These are phyloP conservation scores for Sabuloglossum arenarium DNA, from an alignment of 495 filamentous ascomycete genomes.

Conservation along the genomic window DNA sequence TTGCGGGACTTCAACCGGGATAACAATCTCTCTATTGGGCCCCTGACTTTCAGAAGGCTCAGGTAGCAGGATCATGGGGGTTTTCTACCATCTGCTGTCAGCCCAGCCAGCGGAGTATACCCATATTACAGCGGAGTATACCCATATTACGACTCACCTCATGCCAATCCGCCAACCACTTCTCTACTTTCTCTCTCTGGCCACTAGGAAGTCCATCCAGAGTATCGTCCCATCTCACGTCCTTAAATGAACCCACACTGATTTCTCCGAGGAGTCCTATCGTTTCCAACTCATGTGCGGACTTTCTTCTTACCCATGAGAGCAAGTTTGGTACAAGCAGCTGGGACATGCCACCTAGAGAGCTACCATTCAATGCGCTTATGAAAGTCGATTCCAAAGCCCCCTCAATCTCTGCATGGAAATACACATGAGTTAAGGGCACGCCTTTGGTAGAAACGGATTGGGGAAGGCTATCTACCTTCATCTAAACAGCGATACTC, in stretches of 20 bases:
- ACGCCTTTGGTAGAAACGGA: background rate
- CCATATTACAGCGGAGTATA: too few species aligned
- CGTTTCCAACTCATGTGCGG: slow-evolving; percentile 37
- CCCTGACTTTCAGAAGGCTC: background rate
- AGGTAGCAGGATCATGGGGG: background rate
- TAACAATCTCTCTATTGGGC: slow-evolving; percentile 26
- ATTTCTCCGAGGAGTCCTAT: slow-evolving; percentile 28
- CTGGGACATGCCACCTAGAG: slow-evolving; percentile 23
- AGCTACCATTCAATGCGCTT: slow-evolving; percentile 18
- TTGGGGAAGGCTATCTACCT: slow-evolving; percentile 7
- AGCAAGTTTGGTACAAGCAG: slow-evolving; percentile 28
- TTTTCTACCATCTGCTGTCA: background rate
- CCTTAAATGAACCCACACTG: slow-evolving; percentile 11
- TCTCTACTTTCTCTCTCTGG: slow-evolving; percentile 8
- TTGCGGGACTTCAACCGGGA: slow-evolving; percentile 71
- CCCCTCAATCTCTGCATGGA: slow-evolving; percentile 25
- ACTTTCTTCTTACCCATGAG: slow-evolving; percentile 28
- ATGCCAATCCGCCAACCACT: slow-evolving; percentile 13
- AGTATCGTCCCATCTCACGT: slow-evolving; percentile 14
- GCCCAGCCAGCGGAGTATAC: background rate
- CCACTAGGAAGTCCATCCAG: slow-evolving; percentile 18
- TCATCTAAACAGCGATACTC: slow-evolving; percentile 65
- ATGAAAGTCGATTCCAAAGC: slow-evolving; percentile 16
- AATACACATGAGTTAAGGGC: background rate
- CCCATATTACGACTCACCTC: background rate